Percentiles rank a stretch among this genome's conserved stretches.
Conservation (phyloP, 495 filamentous ascomycete species). For the Trypethelium eluteriae region DNA sequence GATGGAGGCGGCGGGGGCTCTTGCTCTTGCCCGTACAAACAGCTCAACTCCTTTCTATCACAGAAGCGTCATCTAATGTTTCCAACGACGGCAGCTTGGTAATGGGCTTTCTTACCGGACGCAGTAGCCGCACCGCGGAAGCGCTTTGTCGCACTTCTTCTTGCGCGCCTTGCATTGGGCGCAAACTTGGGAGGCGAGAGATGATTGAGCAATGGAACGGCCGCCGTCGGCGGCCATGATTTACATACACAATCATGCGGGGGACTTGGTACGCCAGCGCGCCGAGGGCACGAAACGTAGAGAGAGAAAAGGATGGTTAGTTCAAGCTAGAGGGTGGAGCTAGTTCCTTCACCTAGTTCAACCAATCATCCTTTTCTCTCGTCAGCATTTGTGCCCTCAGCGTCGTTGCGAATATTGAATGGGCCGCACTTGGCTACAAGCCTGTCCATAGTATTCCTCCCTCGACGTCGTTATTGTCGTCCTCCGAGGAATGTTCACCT, state of each 20-base stretch:
- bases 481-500: no score
- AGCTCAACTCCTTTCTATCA: slow-evolving; percentile 13
- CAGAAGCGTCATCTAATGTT: slow-evolving; percentile 5
- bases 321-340: no score
- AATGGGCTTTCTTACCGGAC: slow-evolving; percentile 24
- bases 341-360: no score
- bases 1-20: slow-evolving; percentile 3
- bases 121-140: slow-evolving; percentile 37
- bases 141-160: slow-evolving; percentile 36
- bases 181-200: slow-evolving; percentile 19
- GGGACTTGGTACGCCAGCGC: neutral
- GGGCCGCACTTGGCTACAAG: no score
- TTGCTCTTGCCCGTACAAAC: slow-evolving; percentile 11
- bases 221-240: slow-evolving; percentile 1
- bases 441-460: no score
- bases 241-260: neutral
- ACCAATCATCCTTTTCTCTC: no score
- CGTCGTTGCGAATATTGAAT: no score
- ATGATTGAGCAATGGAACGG: neutral
- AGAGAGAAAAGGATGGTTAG: no score
- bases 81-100: neutral
- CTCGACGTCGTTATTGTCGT: no score
- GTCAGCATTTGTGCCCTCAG: no score
- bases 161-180: slow-evolving; percentile 34
- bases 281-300: neutral